Conservation (phyloP, 139 green algal genomes). For the Parachlorella kessleri region DNA sequence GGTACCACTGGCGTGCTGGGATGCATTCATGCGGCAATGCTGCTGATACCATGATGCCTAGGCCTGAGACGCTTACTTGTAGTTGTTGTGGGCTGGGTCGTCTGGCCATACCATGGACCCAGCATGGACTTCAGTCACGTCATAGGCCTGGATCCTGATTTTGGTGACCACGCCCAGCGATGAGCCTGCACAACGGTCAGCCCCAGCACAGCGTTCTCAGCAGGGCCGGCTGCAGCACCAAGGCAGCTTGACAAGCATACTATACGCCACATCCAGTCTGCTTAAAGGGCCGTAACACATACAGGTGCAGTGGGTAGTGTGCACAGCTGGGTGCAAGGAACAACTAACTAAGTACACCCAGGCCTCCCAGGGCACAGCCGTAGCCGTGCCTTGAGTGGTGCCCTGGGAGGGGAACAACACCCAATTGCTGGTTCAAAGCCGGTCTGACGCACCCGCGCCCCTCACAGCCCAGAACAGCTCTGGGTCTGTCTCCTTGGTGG, state of each 20-base stretch:
- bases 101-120: background rate
- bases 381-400: too few species aligned
- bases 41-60: too few species aligned
- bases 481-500: background rate
- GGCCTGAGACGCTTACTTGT: background rate
- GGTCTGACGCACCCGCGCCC: background rate
- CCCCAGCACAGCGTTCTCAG: background rate
- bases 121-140: background rate
- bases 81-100: slow-evolving; percentile 5
- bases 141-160: slow-evolving; percentile 19
- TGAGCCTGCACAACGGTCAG: background rate
- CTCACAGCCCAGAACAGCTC: slow-evolving; percentile 13
- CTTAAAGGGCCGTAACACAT: too few species aligned
- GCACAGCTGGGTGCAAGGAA: background rate
- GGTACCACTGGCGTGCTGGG: too few species aligned
- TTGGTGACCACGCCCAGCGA: slow-evolving; percentile 15
- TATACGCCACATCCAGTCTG: background rate
- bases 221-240: too few species aligned
- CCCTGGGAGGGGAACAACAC: background rate
- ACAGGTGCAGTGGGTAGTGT: background rate
- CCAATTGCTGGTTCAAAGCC: background rate
- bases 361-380: background rate
- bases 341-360: background rate
- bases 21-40: too few species aligned
- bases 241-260: background rate